A percentile compares a stretch with the other conserved stretches of the same genome.
Conservation (phyloP, 306 rosid genomes). For the Sicyos edulis region DNA sequence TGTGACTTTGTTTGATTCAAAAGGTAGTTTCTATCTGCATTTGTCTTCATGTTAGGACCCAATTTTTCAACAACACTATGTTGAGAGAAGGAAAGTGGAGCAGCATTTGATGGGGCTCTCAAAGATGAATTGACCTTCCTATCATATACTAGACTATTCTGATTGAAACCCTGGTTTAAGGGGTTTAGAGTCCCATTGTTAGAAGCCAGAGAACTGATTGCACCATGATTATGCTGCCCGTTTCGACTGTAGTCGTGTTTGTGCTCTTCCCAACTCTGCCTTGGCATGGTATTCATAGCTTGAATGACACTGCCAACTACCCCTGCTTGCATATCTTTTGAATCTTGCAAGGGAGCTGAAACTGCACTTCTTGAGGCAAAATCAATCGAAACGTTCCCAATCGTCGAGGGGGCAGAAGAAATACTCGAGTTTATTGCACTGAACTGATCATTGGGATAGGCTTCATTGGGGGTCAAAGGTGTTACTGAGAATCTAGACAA, state of each 20-base stretch:
- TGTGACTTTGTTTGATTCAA: slow-evolving; percentile 31
- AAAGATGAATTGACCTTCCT: slow-evolving; percentile 28
- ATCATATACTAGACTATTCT: slow-evolving; percentile 31
- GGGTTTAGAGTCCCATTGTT: slow-evolving; percentile 22
- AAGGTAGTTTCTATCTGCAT: slow-evolving; percentile 33
- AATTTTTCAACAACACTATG: slow-evolving; percentile 27
- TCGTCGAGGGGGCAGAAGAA: background rate
- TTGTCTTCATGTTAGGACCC: slow-evolving; percentile 27
- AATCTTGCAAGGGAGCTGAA: slow-evolving; percentile 13
- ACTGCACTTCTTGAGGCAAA: slow-evolving; percentile 13
- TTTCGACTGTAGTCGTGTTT: slow-evolving; percentile 10
- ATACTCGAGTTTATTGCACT: slow-evolving; percentile 10
- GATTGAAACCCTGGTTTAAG: slow-evolving; percentile 36
- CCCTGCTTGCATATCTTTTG: slow-evolving; percentile 1
- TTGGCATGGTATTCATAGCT: slow-evolving; percentile 13
- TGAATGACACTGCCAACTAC: slow-evolving; percentile 19
- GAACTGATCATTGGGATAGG: slow-evolving; percentile 36
- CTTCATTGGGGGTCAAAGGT: slow-evolving; percentile 39
- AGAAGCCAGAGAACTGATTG: slow-evolving; percentile 31
- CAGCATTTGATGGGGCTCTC: slow-evolving; percentile 31
- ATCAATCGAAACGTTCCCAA: slow-evolving; percentile 11
- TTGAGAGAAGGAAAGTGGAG: slow-evolving; percentile 27
- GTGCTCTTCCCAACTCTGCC: slow-evolving; percentile 23
- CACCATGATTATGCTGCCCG: slow-evolving; percentile 27
- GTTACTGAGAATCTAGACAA: slow-evolving; percentile 42